These are phyloP conservation scores for Dactylellina parvicollis DNA, from an alignment of 2,329 filamentous ascomycete genomes.

Conservation along the genomic window DNA sequence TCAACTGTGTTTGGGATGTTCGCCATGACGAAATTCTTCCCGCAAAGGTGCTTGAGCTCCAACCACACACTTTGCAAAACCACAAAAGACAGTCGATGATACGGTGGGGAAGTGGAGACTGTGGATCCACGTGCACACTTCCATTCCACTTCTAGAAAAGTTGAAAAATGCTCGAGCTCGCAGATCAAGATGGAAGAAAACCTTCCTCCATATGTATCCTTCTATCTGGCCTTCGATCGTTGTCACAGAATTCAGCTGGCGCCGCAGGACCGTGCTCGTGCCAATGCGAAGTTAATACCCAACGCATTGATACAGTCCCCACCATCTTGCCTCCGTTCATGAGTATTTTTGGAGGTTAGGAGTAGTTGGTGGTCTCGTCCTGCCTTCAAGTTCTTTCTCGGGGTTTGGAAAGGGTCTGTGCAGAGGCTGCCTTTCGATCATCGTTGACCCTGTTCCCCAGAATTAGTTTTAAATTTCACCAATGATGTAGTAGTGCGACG, in stretches of 20 bases:
- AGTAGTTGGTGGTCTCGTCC: no score
- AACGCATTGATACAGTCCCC: constrained; percentile 30
- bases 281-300: constrained; percentile 8
- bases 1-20: constrained; percentile 2
- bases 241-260: constrained; percentile 5
- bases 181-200: constrained; percentile 22
- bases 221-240: constrained; percentile 1
- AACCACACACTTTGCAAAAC: background rate
- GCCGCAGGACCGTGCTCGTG: constrained; percentile 27
- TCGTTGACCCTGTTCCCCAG: constrained; percentile 23
- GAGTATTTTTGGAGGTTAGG: no score
- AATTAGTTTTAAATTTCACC: constrained; percentile 49
- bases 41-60: background rate
- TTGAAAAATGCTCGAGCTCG: constrained; percentile 25
- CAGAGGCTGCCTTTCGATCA: constrained; percentile 34
- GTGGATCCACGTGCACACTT: constrained; percentile 52
- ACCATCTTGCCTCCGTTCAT: no score
- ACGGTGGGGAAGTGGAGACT: constrained; percentile 36
- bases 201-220: no score
- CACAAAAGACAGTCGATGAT: constrained; percentile 25
- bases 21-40: constrained; percentile 42
- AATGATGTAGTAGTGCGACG: constrained; percentile 2
- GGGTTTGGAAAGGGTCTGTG: constrained; percentile 46
- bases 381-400: background rate
- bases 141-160: constrained; percentile 49